A percentile compares a stretch with the other conserved stretches of the same genome.
Evolutionary conservation across 2,329 filamentous ascomycete genomes (phyloP).

Genomic region (Diaporthe caulivora): DNA sequence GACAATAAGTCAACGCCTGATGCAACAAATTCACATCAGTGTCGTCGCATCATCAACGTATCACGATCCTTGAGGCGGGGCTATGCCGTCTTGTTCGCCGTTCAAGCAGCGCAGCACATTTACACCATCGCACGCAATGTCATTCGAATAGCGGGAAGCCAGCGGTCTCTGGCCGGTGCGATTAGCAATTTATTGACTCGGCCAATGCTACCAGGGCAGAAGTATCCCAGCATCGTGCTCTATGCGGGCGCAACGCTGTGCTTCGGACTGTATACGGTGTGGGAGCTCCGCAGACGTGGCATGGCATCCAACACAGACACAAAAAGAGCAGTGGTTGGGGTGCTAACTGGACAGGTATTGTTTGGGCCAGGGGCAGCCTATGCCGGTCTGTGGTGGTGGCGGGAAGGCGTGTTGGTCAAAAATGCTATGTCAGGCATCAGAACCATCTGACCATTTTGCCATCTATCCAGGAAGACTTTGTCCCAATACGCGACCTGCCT

Average conservation of each 20-base stretch:
- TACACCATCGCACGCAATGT: background rate
- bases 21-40: background rate
- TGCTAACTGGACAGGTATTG: conserved; percentile 4
- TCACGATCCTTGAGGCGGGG: background rate
- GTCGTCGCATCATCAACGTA: background rate
- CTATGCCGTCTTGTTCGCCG: conserved; percentile 18
- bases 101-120: conserved; percentile 30
- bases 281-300: conserved; percentile 31
- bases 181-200: background rate
- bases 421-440: background rate
- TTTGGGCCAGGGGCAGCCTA: conserved; percentile 33
- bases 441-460: background rate
- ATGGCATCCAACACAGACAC: conserved; percentile 13
- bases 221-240: background rate
- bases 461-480: background rate
- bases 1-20: background rate
- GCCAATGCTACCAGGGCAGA: background rate
- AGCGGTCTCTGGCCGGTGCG: background rate
- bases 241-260: conserved; percentile 29
- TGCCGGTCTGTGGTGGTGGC: conserved; percentile 37
- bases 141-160: background rate
- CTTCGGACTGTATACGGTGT: conserved; percentile 34
- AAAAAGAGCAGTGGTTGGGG: background rate
- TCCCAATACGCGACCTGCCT: background rate
- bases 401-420: conserved; percentile 29